Conservation (phyloP, 345 rosid species). For the Eucalyptus tenuipes region DNA sequence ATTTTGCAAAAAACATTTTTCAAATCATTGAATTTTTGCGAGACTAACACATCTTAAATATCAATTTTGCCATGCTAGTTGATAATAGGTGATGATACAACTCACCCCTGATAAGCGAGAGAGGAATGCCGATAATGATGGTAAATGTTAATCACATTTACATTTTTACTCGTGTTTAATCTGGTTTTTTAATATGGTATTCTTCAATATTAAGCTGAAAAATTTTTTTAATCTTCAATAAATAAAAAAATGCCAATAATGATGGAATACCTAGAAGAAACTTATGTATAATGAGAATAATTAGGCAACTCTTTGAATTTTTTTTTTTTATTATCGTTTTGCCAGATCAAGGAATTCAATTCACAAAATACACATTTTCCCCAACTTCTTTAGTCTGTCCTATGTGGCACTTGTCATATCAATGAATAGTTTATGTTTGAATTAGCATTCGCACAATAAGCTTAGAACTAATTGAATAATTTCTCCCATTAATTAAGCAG, state of each 20-base stretch:
- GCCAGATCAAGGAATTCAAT: fast-evolving
- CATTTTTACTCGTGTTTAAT: background rate
- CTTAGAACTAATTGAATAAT: background rate
- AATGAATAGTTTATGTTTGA: background rate
- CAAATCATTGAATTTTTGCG: no score
- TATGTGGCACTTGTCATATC: background rate
- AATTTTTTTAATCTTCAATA: no score
- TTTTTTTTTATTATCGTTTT: background rate
- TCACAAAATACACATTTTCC: background rate
- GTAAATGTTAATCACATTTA: background rate
- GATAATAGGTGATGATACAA: background rate
- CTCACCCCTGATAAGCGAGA: background rate
- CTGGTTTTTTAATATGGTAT: background rate
- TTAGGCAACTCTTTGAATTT: background rate
- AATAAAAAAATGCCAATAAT: background rate
- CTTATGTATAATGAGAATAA: background rate
- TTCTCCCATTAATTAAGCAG: fast-evolving
- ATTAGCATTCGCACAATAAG: fast-evolving
- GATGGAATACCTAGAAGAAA: background rate
- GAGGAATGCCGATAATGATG: no score
- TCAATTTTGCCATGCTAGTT: background rate
- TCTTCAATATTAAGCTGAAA: no score
- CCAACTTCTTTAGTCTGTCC: background rate
- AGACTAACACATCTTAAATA: background rate
- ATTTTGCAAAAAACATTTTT: no score